Conservation (phyloP, 2,329 filamentous ascomycete species). For the Pseudonectria buxi region DNA sequence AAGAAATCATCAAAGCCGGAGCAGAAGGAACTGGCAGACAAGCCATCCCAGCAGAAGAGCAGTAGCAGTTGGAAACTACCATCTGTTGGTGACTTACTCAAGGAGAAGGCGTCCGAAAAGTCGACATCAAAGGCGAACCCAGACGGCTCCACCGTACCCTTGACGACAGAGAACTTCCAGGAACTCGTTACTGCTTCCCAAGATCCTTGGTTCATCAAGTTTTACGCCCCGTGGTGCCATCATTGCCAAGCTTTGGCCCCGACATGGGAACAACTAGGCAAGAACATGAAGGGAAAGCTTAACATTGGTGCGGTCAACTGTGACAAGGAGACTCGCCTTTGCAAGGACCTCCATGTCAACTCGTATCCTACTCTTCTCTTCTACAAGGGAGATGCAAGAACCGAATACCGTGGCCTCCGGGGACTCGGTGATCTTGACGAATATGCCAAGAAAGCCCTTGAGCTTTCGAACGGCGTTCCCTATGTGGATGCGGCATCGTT, state of each 20-base stretch:
- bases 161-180: conserved; percentile 83
- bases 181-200: conserved; percentile 76
- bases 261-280: conserved; percentile 81
- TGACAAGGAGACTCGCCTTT: conserved; percentile 76
- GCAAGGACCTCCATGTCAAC: conserved; percentile 76
- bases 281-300: conserved; percentile 81
- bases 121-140: conserved; percentile 58
- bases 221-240: conserved; percentile 94
- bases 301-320: conserved; percentile 97
- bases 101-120: conserved; percentile 39
- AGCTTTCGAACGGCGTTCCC: conserved; percentile 66
- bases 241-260: conserved; percentile 92
- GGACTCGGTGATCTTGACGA: conserved; percentile 84
- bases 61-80: conserved; percentile 24
- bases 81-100: conserved; percentile 23
- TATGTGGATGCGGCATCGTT: conserved; percentile 75
- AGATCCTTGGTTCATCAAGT: conserved; percentile 98
- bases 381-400: conserved; percentile 84
- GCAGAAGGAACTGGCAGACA: not conserved
- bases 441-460: conserved; percentile 81
- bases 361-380: conserved; percentile 88
- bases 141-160: conserved; percentile 63
- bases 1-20: conserved; percentile 23
- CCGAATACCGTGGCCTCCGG: conserved; percentile 87
- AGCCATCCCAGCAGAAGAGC: conserved; percentile 19